Base-by-base conservation (phyloP, 1,284 basidiomycete genomes). In the Heterobasidion parviporum region DNA sequence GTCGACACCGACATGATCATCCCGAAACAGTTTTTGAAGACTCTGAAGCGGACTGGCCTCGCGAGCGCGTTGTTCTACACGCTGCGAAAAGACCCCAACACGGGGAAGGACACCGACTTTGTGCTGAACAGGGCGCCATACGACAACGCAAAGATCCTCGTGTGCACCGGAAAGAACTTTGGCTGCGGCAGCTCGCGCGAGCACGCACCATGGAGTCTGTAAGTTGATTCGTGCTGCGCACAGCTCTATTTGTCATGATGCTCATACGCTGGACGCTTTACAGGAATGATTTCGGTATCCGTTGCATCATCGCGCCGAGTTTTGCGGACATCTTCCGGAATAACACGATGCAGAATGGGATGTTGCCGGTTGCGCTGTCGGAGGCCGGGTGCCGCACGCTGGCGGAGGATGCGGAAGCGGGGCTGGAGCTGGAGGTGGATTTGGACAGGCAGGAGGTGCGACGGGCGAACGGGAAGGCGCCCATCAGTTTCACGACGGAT, bases 1-100 rank as follows among this genome's bases (percentile, higher is more conserved):
- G 87, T 97, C 60, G 94, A 98, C 72, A 98, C 94, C 54, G 95
- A 98, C 69, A 94, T 92, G 87, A 96, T 98, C 69, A 96, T 97
- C 66, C 95, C 94, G 6, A 95, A 95, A 68, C 91, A 94, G 68
- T 98, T 96, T 78, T 74, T 98, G 71, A 98, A 97, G 75, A 96
- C 94, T 6, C 74, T 98, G 62, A 94, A 96, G 74, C 83, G 95
- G 56, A 96, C 94, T 20, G 94, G 94, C 54, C 80, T 98, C 55
- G 91, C 91, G n/a, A 77, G 88, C 57, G 93, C 91, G 12, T 75
- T 97, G 54, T 98, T 98, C 77, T 92, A 81, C 69, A 83, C 89
- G 20, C 76, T 94, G 54, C 85, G 95, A 50, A 89, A 86, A 67
- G 83, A 95, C 66, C 83, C 86, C 5, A 75, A 83, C 59, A 93